These are phyloP conservation scores for Populus hybrid DNA, from an alignment of 441 rosid genomes.

Conservation along the genomic window DNA sequence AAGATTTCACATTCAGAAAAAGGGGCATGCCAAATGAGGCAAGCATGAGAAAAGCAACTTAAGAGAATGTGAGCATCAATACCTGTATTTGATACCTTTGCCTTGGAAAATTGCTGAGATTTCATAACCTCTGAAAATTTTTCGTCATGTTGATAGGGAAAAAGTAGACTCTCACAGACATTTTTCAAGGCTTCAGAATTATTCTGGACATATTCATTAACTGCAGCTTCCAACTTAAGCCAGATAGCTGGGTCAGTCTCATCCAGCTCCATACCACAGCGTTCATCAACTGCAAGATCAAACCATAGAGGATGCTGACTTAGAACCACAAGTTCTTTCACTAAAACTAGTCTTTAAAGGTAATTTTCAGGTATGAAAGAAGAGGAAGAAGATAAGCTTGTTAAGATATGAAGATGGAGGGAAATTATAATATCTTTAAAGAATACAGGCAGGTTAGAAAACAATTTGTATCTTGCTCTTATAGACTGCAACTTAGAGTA, in stretches of 20 bases:
- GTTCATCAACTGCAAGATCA: constrained; percentile 73
- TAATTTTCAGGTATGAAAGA: neutral
- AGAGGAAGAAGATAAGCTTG: neutral
- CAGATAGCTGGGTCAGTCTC: constrained; percentile 98
- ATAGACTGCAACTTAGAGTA: constrained; percentile 5
- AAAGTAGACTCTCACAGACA: constrained; percentile 65
- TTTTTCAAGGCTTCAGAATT: constrained; percentile 67
- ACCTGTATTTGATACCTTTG: constrained; percentile 62
- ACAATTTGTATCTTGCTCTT: neutral
- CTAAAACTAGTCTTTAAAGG: neutral
- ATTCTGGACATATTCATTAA: constrained; percentile 67
- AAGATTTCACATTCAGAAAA: constrained; percentile 20
- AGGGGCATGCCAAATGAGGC: constrained; percentile 8
- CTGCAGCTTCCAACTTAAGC: constrained; percentile 85
- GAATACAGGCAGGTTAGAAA: constrained; percentile 5
- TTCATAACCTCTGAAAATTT: constrained; percentile 57
- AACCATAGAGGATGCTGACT: constrained; percentile 20
- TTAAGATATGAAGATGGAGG: neutral
- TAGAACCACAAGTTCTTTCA: constrained; percentile 12
- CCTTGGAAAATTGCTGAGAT: constrained; percentile 37
- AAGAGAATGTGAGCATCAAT: constrained; percentile 19
- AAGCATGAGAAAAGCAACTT: constrained; percentile 1
- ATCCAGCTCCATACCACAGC: constrained; percentile 97
- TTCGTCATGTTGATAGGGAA: constrained; percentile 78
- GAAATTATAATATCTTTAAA: constrained; percentile 2